A percentile compares a stretch with the other conserved stretches of the same genome.
phyloP scores from a whole-genome alignment of 768 basidiomycete species.

The Serendipita sp. region DNA sequence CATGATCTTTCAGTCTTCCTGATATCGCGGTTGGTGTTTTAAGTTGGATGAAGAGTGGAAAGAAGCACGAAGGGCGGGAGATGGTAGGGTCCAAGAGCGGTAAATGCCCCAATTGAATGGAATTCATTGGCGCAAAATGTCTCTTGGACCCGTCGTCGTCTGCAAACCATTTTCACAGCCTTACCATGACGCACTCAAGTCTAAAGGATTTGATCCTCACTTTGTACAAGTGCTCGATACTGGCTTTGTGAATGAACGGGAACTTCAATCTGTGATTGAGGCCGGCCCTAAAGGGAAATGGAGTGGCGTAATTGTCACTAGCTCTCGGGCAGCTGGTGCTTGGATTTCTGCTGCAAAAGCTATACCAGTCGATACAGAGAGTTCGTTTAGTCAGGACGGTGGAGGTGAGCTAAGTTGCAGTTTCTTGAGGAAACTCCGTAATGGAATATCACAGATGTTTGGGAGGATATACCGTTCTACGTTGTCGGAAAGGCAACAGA shows the following conservation, averaged over 20 bases:
- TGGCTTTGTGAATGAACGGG: slow-evolving; percentile 30
- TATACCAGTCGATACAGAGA: too few species aligned
- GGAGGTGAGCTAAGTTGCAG: neutral
- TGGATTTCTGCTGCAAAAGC: slow-evolving; percentile 33
- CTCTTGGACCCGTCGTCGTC: slow-evolving; percentile 20
- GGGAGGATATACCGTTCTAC: slow-evolving; percentile 45
- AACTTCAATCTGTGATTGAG: slow-evolving; percentile 29
- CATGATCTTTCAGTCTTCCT: slow-evolving; percentile 17
- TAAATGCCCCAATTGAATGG: neutral
- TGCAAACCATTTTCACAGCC: slow-evolving; percentile 34
- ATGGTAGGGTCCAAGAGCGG: neutral
- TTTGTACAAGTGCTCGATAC: slow-evolving; percentile 68
- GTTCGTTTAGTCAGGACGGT: neutral
- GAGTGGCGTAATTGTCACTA: slow-evolving; percentile 61
- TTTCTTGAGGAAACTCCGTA: too few species aligned
- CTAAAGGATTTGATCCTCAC: slow-evolving; percentile 32
- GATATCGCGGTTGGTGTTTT: neutral
- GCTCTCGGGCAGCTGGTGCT: slow-evolving; percentile 59
- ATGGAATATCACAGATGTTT: neutral
- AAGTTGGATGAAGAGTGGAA: neutral
- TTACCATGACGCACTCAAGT: slow-evolving; percentile 38
- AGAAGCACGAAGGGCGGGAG: neutral
- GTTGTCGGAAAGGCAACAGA: slow-evolving; percentile 59
- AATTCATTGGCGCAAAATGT: neutral
- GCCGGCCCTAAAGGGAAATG: slow-evolving; percentile 24